Conservation (phyloP, 176 grass and related monocot genomes). For the Musa itinerans region DNA sequence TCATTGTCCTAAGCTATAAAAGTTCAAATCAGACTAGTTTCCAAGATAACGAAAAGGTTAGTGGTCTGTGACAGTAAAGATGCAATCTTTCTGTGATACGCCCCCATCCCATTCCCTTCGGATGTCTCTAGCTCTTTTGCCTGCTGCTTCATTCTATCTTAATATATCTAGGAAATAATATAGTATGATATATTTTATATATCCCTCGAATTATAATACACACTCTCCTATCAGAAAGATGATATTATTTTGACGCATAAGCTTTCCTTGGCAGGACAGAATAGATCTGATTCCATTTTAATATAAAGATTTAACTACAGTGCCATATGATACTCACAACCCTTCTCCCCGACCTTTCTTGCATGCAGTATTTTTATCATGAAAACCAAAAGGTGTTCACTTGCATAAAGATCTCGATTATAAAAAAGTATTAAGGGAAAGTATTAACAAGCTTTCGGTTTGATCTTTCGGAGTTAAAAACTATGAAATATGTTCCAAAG, state of each 20-base stretch:
- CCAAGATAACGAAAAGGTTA: conserved; percentile 12
- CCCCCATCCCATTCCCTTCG: background rate
- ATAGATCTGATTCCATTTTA: conserved; percentile 13
- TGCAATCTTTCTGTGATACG: conserved; percentile 26
- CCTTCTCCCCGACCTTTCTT: background rate
- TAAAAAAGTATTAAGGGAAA: background rate
- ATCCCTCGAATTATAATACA: conserved; percentile 14
- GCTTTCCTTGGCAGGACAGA: conserved; percentile 21
- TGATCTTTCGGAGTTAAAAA: background rate
- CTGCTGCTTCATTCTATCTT: background rate
- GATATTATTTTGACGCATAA: conserved; percentile 18
- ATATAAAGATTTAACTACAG: background rate
- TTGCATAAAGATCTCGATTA: background rate
- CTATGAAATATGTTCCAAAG: background rate
- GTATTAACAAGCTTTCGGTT: background rate
- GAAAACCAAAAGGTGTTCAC: background rate
- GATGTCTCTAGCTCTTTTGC: background rate
- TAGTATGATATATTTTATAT: background rate
- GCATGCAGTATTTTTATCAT: conserved; percentile 1
- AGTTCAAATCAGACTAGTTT: background rate
- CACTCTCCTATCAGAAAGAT: conserved; percentile 10
- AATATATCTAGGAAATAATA: conserved; percentile 4
- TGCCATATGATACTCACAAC: background rate
- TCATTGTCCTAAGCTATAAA: conserved; percentile 2
- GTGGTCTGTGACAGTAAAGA: background rate